Conservation (phyloP, 148 eudicot species). For the Polygonum aviculare region DNA sequence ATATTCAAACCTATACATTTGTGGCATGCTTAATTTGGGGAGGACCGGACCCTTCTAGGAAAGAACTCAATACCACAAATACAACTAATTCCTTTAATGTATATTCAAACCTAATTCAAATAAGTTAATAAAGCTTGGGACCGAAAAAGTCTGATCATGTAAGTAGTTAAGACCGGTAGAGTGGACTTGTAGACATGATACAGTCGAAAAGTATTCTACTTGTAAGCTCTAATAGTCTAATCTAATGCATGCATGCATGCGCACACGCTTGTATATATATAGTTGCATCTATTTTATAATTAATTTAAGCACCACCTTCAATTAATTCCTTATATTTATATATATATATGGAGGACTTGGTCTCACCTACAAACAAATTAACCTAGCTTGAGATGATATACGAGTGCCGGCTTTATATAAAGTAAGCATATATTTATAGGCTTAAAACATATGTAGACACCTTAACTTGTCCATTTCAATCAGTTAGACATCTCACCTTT, state of each 20-base stretch:
- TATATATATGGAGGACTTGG: neutral
- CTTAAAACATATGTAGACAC: too few relatives aligned
- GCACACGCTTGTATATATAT: neutral
- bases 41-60: too few relatives aligned
- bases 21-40: too few relatives aligned
- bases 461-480: too few relatives aligned
- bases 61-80: too few relatives aligned
- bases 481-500: too few relatives aligned
- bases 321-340: neutral
- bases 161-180: constrained; percentile 4
- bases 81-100: neutral
- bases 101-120: neutral
- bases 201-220: too few relatives aligned
- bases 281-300: too few relatives aligned
- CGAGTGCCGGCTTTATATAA: too few relatives aligned
- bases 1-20: too few relatives aligned
- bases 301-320: neutral
- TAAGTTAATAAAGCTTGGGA: neutral
- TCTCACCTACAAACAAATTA: neutral
- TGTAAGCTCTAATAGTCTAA: neutral
- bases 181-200: neutral
- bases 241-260: neutral
- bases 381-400: too few relatives aligned
- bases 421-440: too few relatives aligned
- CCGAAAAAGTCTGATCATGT: neutral